Conservation (phyloP, 1,284 basidiomycete species). For the Exobasidium rhododendri region DNA sequence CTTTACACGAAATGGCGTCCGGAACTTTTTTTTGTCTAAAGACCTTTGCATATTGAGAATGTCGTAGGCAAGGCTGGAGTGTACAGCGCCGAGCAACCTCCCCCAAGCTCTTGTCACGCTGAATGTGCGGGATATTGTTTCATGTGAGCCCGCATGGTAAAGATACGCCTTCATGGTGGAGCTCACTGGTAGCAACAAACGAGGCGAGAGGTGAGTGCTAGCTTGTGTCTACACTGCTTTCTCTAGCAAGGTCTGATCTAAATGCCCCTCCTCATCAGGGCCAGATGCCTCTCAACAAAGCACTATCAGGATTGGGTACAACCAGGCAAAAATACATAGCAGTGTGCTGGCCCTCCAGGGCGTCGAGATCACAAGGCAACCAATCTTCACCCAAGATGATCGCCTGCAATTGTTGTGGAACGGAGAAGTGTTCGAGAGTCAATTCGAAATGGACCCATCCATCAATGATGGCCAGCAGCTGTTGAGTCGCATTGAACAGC, state of each 20-base stretch:
- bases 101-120: neutral
- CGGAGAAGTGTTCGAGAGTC: constrained; percentile 41
- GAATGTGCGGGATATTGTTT: neutral
- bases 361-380: constrained; percentile 29
- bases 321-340: neutral
- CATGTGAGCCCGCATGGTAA: neutral
- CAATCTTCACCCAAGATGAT: constrained; percentile 21
- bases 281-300: neutral
- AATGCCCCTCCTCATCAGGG: neutral
- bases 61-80: too few relatives aligned
- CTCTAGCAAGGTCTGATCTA: neutral
- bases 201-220: neutral
- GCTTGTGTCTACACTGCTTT: neutral
- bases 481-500: constrained; percentile 18
- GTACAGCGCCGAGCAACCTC: too few relatives aligned
- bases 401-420: constrained; percentile 42
- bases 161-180: neutral
- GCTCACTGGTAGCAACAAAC: neutral
- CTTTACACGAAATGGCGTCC: too few relatives aligned
- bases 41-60: too few relatives aligned
- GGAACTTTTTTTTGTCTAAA: too few relatives aligned
- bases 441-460: constrained; percentile 6
- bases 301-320: neutral
- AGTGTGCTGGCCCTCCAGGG: constrained; percentile 47
- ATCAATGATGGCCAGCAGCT: constrained; percentile 35